Evolutionary conservation across 306 rosid genomes (phyloP).

Genomic region (Pyrus betulifolia): DNA sequence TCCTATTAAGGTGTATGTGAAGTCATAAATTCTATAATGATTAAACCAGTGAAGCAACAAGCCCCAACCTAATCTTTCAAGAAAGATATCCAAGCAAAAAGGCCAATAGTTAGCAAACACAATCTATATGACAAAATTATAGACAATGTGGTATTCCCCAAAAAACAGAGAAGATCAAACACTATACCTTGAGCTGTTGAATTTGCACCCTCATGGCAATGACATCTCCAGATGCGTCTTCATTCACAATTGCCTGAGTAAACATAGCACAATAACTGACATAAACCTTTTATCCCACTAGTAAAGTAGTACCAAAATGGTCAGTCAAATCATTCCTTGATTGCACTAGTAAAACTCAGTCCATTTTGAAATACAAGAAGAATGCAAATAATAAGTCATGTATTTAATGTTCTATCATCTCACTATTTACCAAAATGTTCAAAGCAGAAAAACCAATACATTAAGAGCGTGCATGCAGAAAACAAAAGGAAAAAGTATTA

Average conservation of each 20-base stretch:
- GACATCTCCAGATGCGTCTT: constrained; percentile 94
- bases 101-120: background rate
- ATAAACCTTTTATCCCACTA: background rate
- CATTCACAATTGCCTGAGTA: constrained; percentile 87
- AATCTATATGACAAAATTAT: background rate
- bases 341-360: background rate
- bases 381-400: background rate
- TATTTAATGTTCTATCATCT: background rate
- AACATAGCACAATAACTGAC: background rate
- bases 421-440: background rate
- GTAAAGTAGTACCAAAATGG: background rate
- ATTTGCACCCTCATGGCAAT: constrained; percentile 92
- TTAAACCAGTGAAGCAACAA: background rate
- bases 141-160: background rate
- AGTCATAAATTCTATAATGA: background rate
- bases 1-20: background rate
- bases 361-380: background rate
- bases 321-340: background rate
- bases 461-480: background rate
- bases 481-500: constrained; percentile 2
- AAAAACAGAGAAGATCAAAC: constrained; percentile 6
- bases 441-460: background rate
- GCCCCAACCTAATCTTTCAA: background rate
- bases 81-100: background rate
- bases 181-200: constrained; percentile 83